Conservation (phyloP, 2,329 filamentous ascomycete genomes). For the Cladosporium phlei region DNA sequence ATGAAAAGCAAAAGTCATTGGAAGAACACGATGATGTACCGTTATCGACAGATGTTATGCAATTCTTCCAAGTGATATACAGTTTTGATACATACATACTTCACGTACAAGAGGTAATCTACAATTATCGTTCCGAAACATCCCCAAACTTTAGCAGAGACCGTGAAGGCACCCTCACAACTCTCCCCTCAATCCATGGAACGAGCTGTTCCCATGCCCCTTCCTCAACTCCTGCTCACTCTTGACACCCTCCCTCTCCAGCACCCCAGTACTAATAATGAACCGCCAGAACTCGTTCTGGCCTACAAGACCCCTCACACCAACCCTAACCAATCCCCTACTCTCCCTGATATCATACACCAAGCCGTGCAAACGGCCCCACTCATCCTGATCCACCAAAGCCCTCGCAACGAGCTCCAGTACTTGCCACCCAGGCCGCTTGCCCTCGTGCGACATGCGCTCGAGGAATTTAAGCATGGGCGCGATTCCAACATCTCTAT, state of each 20-base stretch:
- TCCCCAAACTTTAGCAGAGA: no score
- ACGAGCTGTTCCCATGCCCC: not conserved
- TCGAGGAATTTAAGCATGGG: slow-evolving; percentile 41
- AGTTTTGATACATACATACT: no score
- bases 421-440: slow-evolving; percentile 40
- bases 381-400: slow-evolving; percentile 34
- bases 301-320: slow-evolving; percentile 19
- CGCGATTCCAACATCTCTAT: slow-evolving; percentile 44
- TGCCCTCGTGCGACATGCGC: slow-evolving; percentile 36
- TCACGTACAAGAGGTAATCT: no score
- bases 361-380: slow-evolving; percentile 31
- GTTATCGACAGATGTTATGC: no score
- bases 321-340: slow-evolving; percentile 26
- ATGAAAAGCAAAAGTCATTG: no score
- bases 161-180: no score
- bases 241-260: slow-evolving; percentile 18
- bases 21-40: no score
- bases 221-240: slow-evolving; percentile 12
- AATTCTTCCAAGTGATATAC: no score
- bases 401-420: slow-evolving; percentile 36
- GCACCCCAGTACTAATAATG: slow-evolving; percentile 20
- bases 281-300: slow-evolving; percentile 28
- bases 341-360: slow-evolving; percentile 35
- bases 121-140: no score
- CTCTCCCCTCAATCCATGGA: not conserved